These are phyloP conservation scores for Plasmodium vinckei DNA, from an alignment of 169 alveolate genomes.

Conservation along the genomic window DNA sequence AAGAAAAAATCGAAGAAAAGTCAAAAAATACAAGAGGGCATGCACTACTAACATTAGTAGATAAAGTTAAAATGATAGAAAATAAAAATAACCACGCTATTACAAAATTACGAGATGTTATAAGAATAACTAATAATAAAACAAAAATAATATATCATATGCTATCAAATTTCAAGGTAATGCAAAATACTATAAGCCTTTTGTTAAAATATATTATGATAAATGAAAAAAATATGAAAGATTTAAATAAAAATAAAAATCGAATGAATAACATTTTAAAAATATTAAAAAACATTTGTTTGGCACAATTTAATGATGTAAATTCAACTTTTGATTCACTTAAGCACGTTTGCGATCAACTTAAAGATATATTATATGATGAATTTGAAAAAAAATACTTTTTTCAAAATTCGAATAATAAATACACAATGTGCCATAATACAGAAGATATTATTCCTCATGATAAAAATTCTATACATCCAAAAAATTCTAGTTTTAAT, in stretches of 20 bases:
- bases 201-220: constrained; percentile 63
- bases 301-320: constrained; percentile 32
- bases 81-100: constrained; percentile 57
- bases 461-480: constrained; percentile 33
- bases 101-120: constrained; percentile 45
- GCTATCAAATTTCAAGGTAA: constrained; percentile 54
- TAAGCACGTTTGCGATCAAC: constrained; percentile 24
- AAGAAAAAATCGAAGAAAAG: constrained; percentile 68
- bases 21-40: constrained; percentile 70
- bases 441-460: constrained; percentile 30
- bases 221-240: constrained; percentile 69
- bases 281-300: constrained; percentile 38
- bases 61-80: constrained; percentile 62
- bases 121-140: constrained; percentile 67
- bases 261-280: constrained; percentile 19
- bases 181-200: constrained; percentile 56
- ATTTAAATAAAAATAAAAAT: constrained; percentile 28
- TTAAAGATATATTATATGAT: constrained; percentile 60
- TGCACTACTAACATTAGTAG: constrained; percentile 64
- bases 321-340: constrained; percentile 24
- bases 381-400: constrained; percentile 53
- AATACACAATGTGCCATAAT: constrained; percentile 29
- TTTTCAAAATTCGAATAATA: constrained; percentile 27
- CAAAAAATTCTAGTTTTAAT: constrained; percentile 29
- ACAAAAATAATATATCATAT: constrained; percentile 61